Evolutionary conservation across 495 filamentous ascomycete genomes (phyloP).

Genomic region (Lindgomyces ingoldianus): DNA sequence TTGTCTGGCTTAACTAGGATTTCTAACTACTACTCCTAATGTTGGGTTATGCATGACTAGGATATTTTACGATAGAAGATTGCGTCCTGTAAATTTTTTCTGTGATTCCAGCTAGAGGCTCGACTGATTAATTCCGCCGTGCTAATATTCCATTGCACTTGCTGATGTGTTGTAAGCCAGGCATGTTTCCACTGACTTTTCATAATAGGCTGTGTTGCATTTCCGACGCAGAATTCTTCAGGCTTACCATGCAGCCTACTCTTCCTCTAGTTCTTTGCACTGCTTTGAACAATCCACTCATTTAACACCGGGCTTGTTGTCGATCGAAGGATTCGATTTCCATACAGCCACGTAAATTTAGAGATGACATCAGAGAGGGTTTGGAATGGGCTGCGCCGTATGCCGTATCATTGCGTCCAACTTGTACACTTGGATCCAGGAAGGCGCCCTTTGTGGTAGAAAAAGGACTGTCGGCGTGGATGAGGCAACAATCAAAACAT

Average conservation of each 20-base stretch:
- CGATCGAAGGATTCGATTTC: neutral
- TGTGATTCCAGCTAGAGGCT: no score
- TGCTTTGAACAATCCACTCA: neutral
- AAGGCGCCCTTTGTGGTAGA: constrained; percentile 26
- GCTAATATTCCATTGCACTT: constrained; percentile 6
- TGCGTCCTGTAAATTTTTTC: no score
- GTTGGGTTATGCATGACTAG: no score
- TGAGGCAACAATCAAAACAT: constrained; percentile 39
- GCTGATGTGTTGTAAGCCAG: no score
- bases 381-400: constrained; percentile 1
- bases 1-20: no score
- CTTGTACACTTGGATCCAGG: constrained; percentile 35
- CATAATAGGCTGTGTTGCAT: neutral
- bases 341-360: neutral
- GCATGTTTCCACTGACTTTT: neutral
- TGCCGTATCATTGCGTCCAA: constrained; percentile 25
- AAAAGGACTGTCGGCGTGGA: constrained; percentile 39
- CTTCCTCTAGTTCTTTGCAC: neutral
- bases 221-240: neutral
- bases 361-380: neutral
- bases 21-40: no score
- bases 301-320: neutral
- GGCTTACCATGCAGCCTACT: neutral
- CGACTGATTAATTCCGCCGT: neutral
- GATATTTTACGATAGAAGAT: no score